Percentiles rank a stretch among this genome's conserved stretches.
Conservation (phyloP, 345 rosid genomes). For the Boechera divaricarpa region DNA sequence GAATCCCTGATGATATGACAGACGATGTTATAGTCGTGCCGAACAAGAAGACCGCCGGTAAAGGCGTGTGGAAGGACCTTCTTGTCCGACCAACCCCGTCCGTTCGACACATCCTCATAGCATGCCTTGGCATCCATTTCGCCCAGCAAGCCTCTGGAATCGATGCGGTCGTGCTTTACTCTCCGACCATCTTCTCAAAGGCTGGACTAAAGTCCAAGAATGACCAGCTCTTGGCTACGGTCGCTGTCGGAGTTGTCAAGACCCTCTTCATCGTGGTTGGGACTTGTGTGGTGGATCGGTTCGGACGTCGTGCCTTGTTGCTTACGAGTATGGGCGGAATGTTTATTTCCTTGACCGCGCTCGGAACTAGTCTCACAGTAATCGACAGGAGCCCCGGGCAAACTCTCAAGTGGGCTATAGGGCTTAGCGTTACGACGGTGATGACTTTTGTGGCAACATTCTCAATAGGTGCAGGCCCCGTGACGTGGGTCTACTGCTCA, state of each 20-base stretch:
- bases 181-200: too few species aligned
- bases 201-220: conserved; percentile 60
- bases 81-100: too few species aligned
- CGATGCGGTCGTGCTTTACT: too few species aligned
- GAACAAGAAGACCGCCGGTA: too few species aligned
- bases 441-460: conserved; percentile 65
- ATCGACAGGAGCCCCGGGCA: conserved; percentile 47
- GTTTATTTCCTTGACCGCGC: conserved; percentile 51
- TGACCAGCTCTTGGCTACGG: conserved; percentile 56
- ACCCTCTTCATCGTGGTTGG: conserved; percentile 57
- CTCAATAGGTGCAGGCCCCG: conserved; percentile 76
- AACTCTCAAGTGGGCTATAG: conserved; percentile 50
- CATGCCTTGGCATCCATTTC: too few species aligned
- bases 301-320: conserved; percentile 69
- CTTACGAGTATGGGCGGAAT: conserved; percentile 63
- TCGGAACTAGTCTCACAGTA: conserved; percentile 55
- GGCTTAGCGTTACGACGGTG: conserved; percentile 51
- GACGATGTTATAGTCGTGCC: conserved; percentile 39
- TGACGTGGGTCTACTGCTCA: conserved; percentile 76
- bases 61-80: too few species aligned
- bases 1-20: conserved; percentile 48
- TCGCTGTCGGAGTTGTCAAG: conserved; percentile 61
- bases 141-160: too few species aligned
- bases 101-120: too few species aligned
- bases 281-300: conserved; percentile 60